These are phyloP conservation scores for Aaosphaeria pasadenensis DNA, from an alignment of 2,329 filamentous ascomycete genomes.

Conservation along the genomic window DNA sequence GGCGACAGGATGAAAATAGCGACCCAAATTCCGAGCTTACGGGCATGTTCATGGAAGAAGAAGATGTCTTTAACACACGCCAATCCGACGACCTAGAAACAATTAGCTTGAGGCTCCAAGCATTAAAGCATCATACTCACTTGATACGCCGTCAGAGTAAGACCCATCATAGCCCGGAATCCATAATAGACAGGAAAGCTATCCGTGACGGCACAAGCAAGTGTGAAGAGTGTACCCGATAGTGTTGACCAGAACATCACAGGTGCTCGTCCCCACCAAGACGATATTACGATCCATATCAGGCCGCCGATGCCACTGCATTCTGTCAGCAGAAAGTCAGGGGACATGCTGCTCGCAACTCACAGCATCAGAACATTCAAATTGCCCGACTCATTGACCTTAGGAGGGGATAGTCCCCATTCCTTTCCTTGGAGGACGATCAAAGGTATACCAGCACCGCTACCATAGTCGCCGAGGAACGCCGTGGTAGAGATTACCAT, in stretches of 20 bases:
- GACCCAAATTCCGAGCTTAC: conserved; percentile 34
- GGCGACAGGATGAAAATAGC: conserved; percentile 26
- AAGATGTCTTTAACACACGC: conserved; percentile 36
- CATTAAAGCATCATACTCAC: not conserved
- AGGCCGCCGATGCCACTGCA: conserved; percentile 35
- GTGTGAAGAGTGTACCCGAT: conserved; percentile 38
- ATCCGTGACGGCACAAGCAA: conserved; percentile 28
- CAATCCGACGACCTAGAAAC: conserved; percentile 7
- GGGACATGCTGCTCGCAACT: conserved; percentile 4
- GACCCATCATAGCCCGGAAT: conserved; percentile 23
- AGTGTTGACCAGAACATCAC: conserved; percentile 45
- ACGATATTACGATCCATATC: conserved; percentile 15
- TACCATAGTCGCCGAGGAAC: conserved; percentile 51
- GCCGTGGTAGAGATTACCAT: conserved; percentile 48
- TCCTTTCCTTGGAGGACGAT: conserved; percentile 35
- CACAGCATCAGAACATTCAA: conserved; percentile 54
- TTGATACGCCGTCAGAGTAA: conserved; percentile 21
- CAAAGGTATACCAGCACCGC: conserved; percentile 31
- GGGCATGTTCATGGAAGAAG: conserved; percentile 36
- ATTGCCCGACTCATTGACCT: conserved; percentile 52
- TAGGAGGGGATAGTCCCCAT: conserved; percentile 49
- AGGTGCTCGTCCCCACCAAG: conserved; percentile 32
- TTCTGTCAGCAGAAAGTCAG: not conserved
- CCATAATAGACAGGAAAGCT: conserved; percentile 41
- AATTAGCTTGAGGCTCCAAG: too few species aligned